These are phyloP conservation scores for Pterocarpus macrocarpus DNA, from an alignment of 306 rosid genomes.

Conservation along the genomic window DNA sequence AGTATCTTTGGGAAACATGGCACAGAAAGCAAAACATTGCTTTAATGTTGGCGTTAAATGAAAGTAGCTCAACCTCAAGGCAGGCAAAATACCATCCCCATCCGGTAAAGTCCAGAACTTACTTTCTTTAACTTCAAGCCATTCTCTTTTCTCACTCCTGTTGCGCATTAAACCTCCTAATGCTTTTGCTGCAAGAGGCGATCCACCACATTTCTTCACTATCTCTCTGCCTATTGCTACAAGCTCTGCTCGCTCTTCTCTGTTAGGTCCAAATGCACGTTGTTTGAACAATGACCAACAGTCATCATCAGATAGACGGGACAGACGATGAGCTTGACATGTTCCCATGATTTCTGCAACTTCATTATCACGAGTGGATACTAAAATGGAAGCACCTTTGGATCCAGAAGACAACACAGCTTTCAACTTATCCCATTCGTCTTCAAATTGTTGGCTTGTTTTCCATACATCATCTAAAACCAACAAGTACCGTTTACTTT, in stretches of 20 bases:
- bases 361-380: slow-evolving; percentile 10
- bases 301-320: no score
- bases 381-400: not conserved
- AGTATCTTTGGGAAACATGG: no score
- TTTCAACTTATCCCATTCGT: not conserved
- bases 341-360: not conserved
- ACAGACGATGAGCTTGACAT: no score
- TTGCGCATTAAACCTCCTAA: not conserved
- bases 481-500: not conserved
- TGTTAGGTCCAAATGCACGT: no score
- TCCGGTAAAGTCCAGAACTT: no score
- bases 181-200: slow-evolving; percentile 6
- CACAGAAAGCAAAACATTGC: no score
- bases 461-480: slow-evolving; percentile 24
- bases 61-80: no score
- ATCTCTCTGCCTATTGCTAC: no score
- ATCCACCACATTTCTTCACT: not conserved
- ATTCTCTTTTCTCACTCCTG: not conserved
- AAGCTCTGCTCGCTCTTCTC: no score
- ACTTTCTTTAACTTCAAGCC: not conserved
- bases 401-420: slow-evolving; percentile 3
- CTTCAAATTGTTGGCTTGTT: not conserved
- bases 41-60: no score
- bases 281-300: no score
- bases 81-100: no score